These are phyloP conservation scores for Kodamaea neixiangensis DNA, from an alignment of 805 yeast species.

Conservation along the genomic window DNA sequence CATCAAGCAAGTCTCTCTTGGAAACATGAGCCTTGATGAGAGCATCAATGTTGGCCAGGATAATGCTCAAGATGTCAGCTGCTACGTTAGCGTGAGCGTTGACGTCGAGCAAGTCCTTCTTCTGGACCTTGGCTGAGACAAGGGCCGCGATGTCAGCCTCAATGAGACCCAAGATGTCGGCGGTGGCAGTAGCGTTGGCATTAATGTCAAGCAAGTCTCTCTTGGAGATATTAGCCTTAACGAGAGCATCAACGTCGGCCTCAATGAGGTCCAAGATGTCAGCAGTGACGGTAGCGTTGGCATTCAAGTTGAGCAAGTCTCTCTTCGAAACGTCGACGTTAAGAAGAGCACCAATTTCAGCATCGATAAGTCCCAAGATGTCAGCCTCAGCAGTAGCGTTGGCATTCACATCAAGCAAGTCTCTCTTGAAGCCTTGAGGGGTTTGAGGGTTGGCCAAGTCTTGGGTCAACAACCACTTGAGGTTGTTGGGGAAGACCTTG, in stretches of 20 bases:
- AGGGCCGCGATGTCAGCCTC: constrained; percentile 1
- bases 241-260: constrained; percentile 1
- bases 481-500: constrained; percentile 12
- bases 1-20: constrained; percentile 6
- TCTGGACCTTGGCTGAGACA: not conserved
- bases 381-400: not conserved
- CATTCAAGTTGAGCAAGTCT: constrained; percentile 5
- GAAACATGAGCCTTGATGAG: not conserved
- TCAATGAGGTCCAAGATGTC: constrained; percentile 3
- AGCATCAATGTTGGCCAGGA: not conserved
- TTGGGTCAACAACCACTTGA: constrained; percentile 12
- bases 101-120: constrained; percentile 1
- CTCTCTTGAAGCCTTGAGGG: constrained; percentile 8
- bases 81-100: not conserved
- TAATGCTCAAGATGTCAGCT: constrained; percentile 4
- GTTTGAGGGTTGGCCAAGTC: constrained; percentile 8
- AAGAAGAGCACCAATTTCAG: constrained; percentile 3
- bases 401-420: constrained; percentile 4
- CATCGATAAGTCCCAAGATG: constrained; percentile 1
- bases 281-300: not conserved
- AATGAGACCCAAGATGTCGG: constrained; percentile 2
- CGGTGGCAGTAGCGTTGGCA: constrained; percentile 1
- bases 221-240: not conserved
- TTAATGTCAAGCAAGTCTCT: constrained; percentile 2
- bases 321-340: constrained; percentile 1